phyloP scores from a whole-genome alignment of 2,329 filamentous ascomycete genomes.

The Penicillium frequentans region DNA sequence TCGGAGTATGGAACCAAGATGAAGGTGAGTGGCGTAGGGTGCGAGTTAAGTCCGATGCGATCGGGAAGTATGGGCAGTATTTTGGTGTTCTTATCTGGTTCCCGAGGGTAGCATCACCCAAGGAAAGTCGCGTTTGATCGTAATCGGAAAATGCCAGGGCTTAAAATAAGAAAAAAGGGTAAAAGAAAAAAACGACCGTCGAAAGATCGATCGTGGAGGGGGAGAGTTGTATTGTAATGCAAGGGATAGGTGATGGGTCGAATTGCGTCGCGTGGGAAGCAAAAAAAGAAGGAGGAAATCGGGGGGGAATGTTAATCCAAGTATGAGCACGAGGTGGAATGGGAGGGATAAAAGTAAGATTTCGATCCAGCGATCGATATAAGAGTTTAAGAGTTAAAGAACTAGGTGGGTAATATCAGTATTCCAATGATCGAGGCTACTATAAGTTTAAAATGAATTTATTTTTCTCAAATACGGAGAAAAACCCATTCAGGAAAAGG shows the following conservation, averaged over 20 bases:
- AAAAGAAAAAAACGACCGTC: constrained; percentile 3
- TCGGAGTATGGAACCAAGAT: not conserved
- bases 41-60: constrained; percentile 14
- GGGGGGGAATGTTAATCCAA: constrained; percentile 23
- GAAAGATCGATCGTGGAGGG: constrained; percentile 20
- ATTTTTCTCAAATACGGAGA: constrained; percentile 5
- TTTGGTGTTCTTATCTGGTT: constrained; percentile 1
- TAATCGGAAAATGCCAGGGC: not conserved
- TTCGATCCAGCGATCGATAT: constrained; percentile 18
- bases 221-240: constrained; percentile 14
- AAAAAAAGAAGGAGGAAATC: constrained; percentile 10
- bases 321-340: constrained; percentile 19
- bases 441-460: constrained; percentile 1
- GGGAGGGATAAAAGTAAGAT: constrained; percentile 15
- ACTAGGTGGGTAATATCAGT: not conserved
- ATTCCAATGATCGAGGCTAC: not conserved
- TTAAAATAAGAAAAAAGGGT: not conserved
- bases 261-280: constrained; percentile 34
- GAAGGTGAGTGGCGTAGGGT: not conserved
- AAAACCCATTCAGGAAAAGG: not conserved
- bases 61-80: constrained; percentile 4
- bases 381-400: constrained; percentile 8
- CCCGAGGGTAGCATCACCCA: not conserved
- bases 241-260: constrained; percentile 33
- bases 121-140: not conserved